Evolutionary conservation across 2,329 filamentous ascomycete species (phyloP), one percentile per base, ranked within the genome.

Genomic region (Ascochyta rabiei): DNA sequence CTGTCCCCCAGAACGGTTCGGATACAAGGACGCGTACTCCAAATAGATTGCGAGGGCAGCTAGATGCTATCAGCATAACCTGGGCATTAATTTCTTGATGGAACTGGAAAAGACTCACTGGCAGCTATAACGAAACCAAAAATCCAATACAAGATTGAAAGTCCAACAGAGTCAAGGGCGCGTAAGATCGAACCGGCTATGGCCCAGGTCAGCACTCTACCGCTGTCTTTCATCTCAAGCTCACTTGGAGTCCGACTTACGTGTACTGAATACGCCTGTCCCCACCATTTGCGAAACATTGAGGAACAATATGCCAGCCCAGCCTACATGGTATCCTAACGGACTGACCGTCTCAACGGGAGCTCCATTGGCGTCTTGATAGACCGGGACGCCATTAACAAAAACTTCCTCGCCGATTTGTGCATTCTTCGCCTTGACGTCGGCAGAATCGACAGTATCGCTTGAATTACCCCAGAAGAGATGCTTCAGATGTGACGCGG

Each of bases 281-380:
- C 68, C 69, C 1, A 72, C 57, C 69, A 72, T 72, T 46, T 72
- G 66, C 15, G 60, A 63, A n/a, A 71, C 60, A 38, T 72, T 72
- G 42, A 71, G 53, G 23, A 70, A 71, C 4, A 72, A 40, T 18
- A 72, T 67, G 8, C 67, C 66, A 31, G 59, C 58, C 60, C 61
- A 70, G 13, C 66, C 65, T 24, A 72, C 68, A 44, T 71, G 67
- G 45, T 71, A 72, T 10, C 68, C 68, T 44, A 72, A 43, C 13
- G 69, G 69, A 41, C 64, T 67, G 24, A 68, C 48, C n/a, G 63
- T 60, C 42, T 72, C 69, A 4, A 72, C 63, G 2, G 69, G 69
- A 10, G 68, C 69, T 3, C 69, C 69, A 31, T 63, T 68, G 3
- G 46, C 66, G 59, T 72, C 69, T 41, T 72, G 68, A 23, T 62